phyloP scores from a whole-genome alignment of 1,139 yeast species.

The Blastobotrys malaysiensis region DNA sequence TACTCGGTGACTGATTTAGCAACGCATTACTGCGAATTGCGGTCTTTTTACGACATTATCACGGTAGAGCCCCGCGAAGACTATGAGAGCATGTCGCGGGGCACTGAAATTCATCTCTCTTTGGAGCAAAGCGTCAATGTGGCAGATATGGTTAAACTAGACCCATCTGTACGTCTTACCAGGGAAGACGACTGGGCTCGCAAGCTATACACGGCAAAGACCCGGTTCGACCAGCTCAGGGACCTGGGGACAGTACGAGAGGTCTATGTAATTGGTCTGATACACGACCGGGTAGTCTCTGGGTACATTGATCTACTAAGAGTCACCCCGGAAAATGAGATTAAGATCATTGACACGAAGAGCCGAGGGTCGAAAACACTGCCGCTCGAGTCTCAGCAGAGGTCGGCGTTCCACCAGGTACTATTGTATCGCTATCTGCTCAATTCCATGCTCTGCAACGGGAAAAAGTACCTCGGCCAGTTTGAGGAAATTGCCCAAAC shows the following conservation, averaged over 20 bases:
- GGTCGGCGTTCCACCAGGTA: conserved; percentile 33
- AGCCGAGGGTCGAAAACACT: conserved; percentile 20
- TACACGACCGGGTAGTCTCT: conserved; percentile 22
- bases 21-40: conserved; percentile 28
- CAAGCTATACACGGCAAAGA: conserved; percentile 12
- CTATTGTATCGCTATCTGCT: conserved; percentile 28
- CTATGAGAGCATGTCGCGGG: conserved; percentile 22
- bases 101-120: conserved; percentile 27
- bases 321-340: conserved; percentile 9
- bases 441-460: conserved; percentile 5
- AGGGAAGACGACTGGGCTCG: conserved; percentile 20
- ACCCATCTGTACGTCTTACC: conserved; percentile 7
- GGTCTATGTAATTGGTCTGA: conserved; percentile 29
- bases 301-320: conserved; percentile 32
- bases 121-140: conserved; percentile 23
- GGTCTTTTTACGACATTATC: conserved; percentile 20
- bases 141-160: conserved; percentile 8
- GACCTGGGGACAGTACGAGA: conserved; percentile 25
- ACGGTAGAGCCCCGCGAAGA: conserved; percentile 7
- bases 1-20: conserved; percentile 28
- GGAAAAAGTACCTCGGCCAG: neutral
- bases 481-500: neutral
- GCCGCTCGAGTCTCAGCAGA: conserved; percentile 23
- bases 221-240: conserved; percentile 4
- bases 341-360: conserved; percentile 31